Evolutionary conservation across 148 eudicot species (phyloP).

Genomic region (Dysphania ambrosioides): DNA sequence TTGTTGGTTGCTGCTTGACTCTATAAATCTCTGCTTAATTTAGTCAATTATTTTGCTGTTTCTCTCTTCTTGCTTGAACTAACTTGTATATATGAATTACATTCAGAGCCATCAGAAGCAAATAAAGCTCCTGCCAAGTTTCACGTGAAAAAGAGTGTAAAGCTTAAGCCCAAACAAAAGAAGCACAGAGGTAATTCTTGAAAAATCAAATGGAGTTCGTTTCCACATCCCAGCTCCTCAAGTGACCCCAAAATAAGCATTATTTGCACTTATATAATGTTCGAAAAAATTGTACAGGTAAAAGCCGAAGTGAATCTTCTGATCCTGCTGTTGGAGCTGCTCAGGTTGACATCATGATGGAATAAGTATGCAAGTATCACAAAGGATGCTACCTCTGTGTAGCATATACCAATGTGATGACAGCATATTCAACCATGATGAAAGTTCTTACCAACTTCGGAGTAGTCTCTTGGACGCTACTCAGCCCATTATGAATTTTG

Average conservation of each 20-base stretch:
- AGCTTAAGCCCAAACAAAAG: constrained; percentile 47
- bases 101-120: constrained; percentile 46
- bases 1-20: background rate
- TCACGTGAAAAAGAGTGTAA: constrained; percentile 65
- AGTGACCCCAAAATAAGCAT: background rate
- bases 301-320: constrained; percentile 32
- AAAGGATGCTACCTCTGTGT: no score
- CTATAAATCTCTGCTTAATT: background rate
- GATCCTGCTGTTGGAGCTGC: constrained; percentile 25
- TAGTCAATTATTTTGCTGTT: no score
- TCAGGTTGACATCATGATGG: constrained; percentile 48
- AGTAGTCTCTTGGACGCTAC: background rate
- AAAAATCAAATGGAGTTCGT: no score
- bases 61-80: constrained; percentile 9
- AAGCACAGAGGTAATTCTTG: constrained; percentile 50
- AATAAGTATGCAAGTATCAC: constrained; percentile 26
- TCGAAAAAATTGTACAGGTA: constrained; percentile 34
- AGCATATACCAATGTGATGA: no score
- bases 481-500: constrained; percentile 4
- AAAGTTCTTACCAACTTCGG: background rate
- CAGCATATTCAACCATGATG: background rate
- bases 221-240: background rate
- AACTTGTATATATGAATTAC: background rate
- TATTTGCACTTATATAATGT: background rate
- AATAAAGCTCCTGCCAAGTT: constrained; percentile 46